Percentiles rank a stretch among this genome's conserved stretches.
Conservation (phyloP, 1,284 basidiomycete genomes). For the Rhodotorula sp. region DNA sequence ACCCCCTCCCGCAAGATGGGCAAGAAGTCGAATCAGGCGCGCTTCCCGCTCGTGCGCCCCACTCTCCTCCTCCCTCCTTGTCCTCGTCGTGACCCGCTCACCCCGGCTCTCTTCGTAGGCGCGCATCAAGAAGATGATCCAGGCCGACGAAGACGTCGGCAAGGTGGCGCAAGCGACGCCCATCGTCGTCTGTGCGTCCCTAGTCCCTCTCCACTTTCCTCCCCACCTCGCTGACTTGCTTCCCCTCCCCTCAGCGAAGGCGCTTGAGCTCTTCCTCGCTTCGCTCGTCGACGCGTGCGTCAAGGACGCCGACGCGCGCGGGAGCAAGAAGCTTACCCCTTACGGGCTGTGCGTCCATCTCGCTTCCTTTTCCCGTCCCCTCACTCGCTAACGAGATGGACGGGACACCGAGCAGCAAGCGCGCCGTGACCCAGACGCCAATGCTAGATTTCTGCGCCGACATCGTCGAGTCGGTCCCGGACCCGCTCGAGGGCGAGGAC, state of each 20-base stretch:
- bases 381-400: background rate
- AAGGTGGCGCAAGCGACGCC: conserved; percentile 98
- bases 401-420: conserved; percentile 65
- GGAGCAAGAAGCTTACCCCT: conserved; percentile 86
- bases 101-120: conserved; percentile 54
- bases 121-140: conserved; percentile 99
- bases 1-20: conserved; percentile 5
- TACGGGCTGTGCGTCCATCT: conserved; percentile 80
- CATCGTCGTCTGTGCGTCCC: conserved; percentile 86
- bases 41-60: conserved; percentile 37
- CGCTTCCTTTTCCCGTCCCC: background rate
- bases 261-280: conserved; percentile 88
- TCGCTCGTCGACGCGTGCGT: conserved; percentile 81
- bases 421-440: conserved; percentile 83
- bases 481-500: conserved; percentile 61
- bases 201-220: background rate
- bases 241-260: conserved; percentile 69
- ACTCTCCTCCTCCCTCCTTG: background rate
- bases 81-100: background rate
- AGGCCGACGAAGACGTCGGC: conserved; percentile 98
- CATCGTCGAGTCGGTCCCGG: conserved; percentile 84
- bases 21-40: conserved; percentile 35
- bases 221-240: background rate
- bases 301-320: conserved; percentile 75
- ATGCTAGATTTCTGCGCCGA: conserved; percentile 96